Evolutionary conservation across 1,284 basidiomycete species (phyloP).

Genomic region (Termitomyces sp.): DNA sequence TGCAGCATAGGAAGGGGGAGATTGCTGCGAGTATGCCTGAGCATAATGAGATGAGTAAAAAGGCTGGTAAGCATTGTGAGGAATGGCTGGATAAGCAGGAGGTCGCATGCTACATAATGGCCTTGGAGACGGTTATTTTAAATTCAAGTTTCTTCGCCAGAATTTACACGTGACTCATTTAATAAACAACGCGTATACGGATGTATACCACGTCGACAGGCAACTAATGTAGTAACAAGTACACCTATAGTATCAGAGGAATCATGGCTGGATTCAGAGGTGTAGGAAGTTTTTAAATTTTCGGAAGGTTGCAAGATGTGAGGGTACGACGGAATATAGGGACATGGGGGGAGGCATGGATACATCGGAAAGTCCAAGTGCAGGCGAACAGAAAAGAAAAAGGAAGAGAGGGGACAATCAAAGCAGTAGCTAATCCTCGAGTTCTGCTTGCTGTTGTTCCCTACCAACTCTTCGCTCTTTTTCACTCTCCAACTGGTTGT

Average conservation of each 20-base stretch:
- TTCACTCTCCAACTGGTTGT: conserved; percentile 95
- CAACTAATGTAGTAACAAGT: conserved; percentile 15
- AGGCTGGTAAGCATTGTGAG: conserved; percentile 2
- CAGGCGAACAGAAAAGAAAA: neutral
- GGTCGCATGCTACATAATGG: neutral
- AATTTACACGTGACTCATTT: conserved; percentile 16
- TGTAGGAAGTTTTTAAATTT: conserved; percentile 11
- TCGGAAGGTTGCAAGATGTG: conserved; percentile 13
- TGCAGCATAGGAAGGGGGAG: neutral
- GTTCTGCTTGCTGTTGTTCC: conserved; percentile 62
- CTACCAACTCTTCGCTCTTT: conserved; percentile 87
- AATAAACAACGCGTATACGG: conserved; percentile 17
- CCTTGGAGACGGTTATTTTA: too few relatives aligned
- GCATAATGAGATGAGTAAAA: conserved; percentile 19
- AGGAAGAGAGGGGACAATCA: neutral
- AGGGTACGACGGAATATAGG: conserved; percentile 14
- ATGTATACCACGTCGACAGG: conserved; percentile 10
- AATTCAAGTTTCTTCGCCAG: conserved; percentile 2
- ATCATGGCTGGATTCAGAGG: conserved; percentile 11
- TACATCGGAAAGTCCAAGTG: conserved; percentile 12
- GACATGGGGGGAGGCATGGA: conserved; percentile 7
- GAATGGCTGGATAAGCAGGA: conserved; percentile 5
- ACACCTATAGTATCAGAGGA: conserved; percentile 10
- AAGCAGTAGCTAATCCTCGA: conserved; percentile 36
- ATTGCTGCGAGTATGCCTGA: conserved; percentile 16